These are phyloP conservation scores for Paspalum vaginatum DNA, from an alignment of 176 grass and related monocot species.

Conservation along the genomic window DNA sequence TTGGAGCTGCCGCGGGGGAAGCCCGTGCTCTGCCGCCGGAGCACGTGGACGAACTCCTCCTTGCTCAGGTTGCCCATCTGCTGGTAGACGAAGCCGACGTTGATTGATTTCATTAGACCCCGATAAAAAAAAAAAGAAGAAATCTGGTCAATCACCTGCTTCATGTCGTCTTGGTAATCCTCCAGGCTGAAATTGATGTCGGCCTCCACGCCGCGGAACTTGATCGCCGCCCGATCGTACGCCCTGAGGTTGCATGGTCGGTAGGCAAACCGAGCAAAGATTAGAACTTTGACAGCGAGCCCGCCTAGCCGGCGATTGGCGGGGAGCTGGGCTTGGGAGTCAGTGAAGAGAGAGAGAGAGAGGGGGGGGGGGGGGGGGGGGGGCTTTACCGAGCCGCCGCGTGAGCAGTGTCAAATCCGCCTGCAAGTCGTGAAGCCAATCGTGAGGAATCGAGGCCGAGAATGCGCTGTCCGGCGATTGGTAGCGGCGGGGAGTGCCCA, in stretches of 20 bases:
- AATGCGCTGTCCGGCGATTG: constrained; percentile 16
- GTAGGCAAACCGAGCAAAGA: neutral
- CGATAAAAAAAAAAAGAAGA: neutral
- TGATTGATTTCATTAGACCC: neutral
- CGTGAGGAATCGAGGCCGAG: constrained; percentile 17
- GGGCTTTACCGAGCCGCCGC: constrained; percentile 81
- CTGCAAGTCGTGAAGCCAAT: constrained; percentile 46
- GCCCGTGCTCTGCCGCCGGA: constrained; percentile 90
- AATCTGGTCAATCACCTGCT: constrained; percentile 59
- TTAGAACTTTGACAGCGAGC: constrained; percentile 14
- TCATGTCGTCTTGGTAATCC: constrained; percentile 94
- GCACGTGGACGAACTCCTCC: constrained; percentile 98
- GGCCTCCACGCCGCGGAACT: constrained; percentile 90
- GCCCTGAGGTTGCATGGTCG: constrained; percentile 46
- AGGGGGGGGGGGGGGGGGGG: no score
- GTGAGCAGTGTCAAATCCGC: constrained; percentile 98
- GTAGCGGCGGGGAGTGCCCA: neutral
- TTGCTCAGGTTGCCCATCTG: constrained; percentile 91
- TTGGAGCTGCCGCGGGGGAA: constrained; percentile 94
- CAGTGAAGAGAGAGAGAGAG: neutral
- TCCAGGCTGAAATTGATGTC: constrained; percentile 95
- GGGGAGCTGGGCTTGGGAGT: neutral
- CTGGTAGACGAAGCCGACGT: neutral
- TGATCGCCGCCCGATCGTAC: constrained; percentile 96
- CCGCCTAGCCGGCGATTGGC: neutral